A percentile compares a stretch with the other conserved stretches of the same genome.
Evolutionary conservation across 805 yeast genomes (phyloP).

Genomic region (Starmerella scarabaei): DNA sequence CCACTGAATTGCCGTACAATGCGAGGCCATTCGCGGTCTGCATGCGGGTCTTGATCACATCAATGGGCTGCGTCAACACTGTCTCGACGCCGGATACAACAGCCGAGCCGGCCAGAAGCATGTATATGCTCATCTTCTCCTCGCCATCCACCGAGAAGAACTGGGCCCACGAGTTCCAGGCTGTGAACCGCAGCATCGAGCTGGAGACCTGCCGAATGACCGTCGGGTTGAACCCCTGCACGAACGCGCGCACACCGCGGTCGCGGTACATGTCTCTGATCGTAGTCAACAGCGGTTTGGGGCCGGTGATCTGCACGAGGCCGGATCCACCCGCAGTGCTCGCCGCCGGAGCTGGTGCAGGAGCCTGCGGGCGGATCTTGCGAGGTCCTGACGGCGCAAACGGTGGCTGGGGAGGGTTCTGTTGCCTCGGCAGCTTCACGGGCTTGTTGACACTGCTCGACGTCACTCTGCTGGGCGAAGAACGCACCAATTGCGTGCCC

Average conservation of each 20-base stretch:
- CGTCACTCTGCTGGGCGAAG: background rate
- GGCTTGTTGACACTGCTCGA: background rate
- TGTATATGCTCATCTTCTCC: conserved; percentile 19
- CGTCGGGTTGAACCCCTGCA: conserved; percentile 77
- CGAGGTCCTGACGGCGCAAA: background rate
- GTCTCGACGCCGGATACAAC: conserved; percentile 44
- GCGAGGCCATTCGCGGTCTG: conserved; percentile 41
- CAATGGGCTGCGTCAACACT: conserved; percentile 74
- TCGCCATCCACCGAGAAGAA: conserved; percentile 25
- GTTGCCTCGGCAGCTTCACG: background rate
- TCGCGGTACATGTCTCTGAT: conserved; percentile 48
- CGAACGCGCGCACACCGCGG: conserved; percentile 65
- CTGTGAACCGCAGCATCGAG: conserved; percentile 71
- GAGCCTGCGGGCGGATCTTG: conserved; percentile 1
- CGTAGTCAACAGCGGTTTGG: conserved; percentile 18
- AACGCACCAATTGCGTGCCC: conserved; percentile 8
- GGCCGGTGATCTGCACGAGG: conserved; percentile 3
- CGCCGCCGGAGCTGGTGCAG: conserved; percentile 1
- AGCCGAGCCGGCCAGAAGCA: conserved; percentile 38
- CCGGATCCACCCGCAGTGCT: background rate
- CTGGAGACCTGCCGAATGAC: conserved; percentile 64
- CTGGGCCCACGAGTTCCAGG: conserved; percentile 69
- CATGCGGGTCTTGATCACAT: conserved; percentile 74
- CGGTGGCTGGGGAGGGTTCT: background rate
- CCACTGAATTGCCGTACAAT: conserved; percentile 27